phyloP scores from a whole-genome alignment of 768 basidiomycete genomes.

The Hygrophorus russula region DNA sequence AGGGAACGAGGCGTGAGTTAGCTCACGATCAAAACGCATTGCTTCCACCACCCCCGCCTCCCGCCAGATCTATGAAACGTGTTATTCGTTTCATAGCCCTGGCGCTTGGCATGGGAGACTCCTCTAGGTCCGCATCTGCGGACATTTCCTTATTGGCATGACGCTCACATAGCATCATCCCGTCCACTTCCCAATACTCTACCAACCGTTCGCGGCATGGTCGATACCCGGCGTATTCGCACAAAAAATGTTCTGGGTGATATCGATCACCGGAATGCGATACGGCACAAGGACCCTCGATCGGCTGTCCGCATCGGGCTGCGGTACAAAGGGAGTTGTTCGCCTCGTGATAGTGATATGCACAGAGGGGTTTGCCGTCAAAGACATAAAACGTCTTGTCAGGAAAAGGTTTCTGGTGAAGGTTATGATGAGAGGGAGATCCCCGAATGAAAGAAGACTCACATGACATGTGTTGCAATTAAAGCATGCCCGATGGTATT shows the following conservation, averaged over 20 bases:
- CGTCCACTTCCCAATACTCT: conserved; percentile 88
- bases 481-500: conserved; percentile 89
- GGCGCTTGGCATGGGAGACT: conserved; percentile 24
- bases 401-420: conserved; percentile 69
- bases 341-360: conserved; percentile 86
- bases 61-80: conserved; percentile 65
- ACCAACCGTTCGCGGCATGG: conserved; percentile 46
- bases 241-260: conserved; percentile 82
- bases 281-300: conserved; percentile 89
- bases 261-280: conserved; percentile 72
- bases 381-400: conserved; percentile 88
- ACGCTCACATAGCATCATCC: conserved; percentile 75
- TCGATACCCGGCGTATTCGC: conserved; percentile 50
- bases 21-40: too few species aligned
- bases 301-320: conserved; percentile 69
- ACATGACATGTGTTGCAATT: conserved; percentile 79
- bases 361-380: conserved; percentile 84
- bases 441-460: conserved; percentile 11
- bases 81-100: conserved; percentile 71
- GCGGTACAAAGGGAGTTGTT: conserved; percentile 85
- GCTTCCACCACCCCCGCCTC: conserved; percentile 9
- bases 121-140: conserved; percentile 11
- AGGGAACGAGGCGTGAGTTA: too few species aligned
- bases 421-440: not conserved
- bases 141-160: conserved; percentile 39